phyloP scores from a whole-genome alignment of 805 yeast species.

The Ogataea methanolica region DNA sequence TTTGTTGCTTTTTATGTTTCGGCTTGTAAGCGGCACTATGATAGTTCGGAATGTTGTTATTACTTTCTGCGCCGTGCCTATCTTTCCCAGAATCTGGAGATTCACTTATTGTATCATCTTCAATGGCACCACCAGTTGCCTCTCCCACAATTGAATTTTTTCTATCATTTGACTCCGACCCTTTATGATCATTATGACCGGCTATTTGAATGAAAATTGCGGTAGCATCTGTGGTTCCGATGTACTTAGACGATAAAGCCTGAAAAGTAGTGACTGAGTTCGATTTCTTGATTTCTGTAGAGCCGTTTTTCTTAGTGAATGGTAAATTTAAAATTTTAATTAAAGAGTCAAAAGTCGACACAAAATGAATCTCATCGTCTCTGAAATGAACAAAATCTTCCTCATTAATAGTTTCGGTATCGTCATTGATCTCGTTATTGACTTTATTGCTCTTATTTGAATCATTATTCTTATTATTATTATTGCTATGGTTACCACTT shows the following conservation, averaged over 20 bases:
- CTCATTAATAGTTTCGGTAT: not conserved
- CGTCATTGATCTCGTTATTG: not conserved
- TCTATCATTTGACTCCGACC: not conserved
- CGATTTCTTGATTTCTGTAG: slow-evolving; percentile 16
- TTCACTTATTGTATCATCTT: slow-evolving; percentile 4
- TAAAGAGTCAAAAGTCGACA: slow-evolving; percentile 15
- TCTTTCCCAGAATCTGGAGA: slow-evolving; percentile 4
- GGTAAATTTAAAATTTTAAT: slow-evolving; percentile 16
- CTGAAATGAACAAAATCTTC: slow-evolving; percentile 4
- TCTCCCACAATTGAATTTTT: slow-evolving; percentile 8
- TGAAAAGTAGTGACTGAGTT: slow-evolving; percentile 18
- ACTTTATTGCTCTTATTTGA: not conserved
- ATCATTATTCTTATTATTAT: not conserved
- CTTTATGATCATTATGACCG: slow-evolving; percentile 3
- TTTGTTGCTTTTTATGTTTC: slow-evolving; percentile 1
- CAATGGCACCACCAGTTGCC: slow-evolving; percentile 15
- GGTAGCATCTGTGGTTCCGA: slow-evolving; percentile 17
- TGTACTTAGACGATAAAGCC: slow-evolving; percentile 16
- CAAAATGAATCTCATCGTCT: slow-evolving; percentile 11
- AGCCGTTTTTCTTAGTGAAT: slow-evolving; percentile 12
- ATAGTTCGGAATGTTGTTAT: slow-evolving; percentile 12
- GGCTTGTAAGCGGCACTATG: slow-evolving; percentile 14
- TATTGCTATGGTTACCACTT: not conserved
- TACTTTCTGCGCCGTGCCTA: not conserved
- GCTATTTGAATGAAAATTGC: slow-evolving; percentile 16